phyloP scores from a whole-genome alignment of 2,329 filamentous ascomycete genomes.

The Colletotrichum sp. region DNA sequence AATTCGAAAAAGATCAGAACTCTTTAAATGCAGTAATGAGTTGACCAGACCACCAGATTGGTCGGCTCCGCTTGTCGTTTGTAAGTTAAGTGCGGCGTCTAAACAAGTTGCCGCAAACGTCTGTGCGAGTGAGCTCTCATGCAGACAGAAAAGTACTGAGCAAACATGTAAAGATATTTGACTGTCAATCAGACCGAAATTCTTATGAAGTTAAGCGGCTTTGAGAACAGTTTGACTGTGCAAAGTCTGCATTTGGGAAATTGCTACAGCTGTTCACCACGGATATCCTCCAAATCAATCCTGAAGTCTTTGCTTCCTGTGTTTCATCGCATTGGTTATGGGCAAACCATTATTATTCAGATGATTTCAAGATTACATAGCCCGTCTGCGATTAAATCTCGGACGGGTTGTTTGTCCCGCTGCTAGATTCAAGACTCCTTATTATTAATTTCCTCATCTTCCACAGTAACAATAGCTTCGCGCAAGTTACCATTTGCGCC shows the following conservation, averaged over 20 bases:
- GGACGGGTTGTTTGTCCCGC: background rate
- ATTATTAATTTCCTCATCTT: background rate
- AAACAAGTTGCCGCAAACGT: background rate
- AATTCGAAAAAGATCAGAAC: background rate
- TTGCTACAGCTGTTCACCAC: background rate
- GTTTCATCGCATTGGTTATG: background rate
- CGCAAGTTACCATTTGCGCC: background rate
- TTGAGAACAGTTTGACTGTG: background rate
- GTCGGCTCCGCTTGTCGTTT: background rate
- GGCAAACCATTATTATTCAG: background rate
- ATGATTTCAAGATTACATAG: background rate
- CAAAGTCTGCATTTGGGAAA: background rate
- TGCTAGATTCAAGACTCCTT: background rate
- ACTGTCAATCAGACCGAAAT: background rate
- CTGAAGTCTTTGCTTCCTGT: background rate
- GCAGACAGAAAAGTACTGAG: background rate
- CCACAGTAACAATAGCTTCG: background rate
- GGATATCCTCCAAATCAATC: background rate
- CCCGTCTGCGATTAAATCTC: background rate
- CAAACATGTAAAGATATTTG: background rate
- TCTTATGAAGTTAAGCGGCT: accelerated
- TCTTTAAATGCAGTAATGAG: background rate
- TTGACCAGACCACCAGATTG: background rate
- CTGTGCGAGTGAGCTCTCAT: background rate
- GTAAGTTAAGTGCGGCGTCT: background rate